Evolutionary conservation across 164 flowering plant genomes (phyloP).

Genomic region (Stephania japonica): DNA sequence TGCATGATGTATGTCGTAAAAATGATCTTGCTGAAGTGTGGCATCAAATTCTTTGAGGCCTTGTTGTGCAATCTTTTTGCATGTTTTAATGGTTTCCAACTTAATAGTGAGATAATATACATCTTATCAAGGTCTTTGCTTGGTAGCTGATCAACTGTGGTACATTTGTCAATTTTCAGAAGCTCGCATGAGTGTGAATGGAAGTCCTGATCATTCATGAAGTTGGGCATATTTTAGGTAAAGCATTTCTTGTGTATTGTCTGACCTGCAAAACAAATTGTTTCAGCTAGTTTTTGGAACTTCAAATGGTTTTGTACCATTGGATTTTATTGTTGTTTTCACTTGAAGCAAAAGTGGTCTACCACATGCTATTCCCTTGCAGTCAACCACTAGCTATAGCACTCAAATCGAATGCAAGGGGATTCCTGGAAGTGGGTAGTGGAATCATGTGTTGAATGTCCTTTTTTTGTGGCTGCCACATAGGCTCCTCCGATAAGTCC

Average conservation of each 20-base stretch:
- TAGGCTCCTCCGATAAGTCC: no score
- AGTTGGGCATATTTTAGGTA: not conserved
- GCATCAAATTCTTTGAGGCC: not conserved
- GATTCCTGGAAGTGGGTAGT: not conserved
- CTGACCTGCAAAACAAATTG: not conserved
- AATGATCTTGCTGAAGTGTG: not conserved
- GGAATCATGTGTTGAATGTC: not conserved
- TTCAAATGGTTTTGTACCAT: not conserved
- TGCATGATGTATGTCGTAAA: no score
- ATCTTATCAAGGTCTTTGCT: not conserved
- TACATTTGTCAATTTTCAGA: not conserved
- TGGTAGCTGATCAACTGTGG: not conserved
- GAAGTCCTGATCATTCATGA: not conserved
- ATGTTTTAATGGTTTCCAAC: not conserved
- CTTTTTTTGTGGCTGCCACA: no score
- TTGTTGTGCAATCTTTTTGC: not conserved
- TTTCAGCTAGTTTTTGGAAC: not conserved
- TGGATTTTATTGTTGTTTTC: not conserved
- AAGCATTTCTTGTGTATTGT: not conserved
- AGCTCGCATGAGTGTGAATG: not conserved
- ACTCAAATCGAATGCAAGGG: not conserved
- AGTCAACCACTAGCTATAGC: not conserved
- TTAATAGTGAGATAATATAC: not conserved
- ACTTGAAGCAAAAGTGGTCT: not conserved
- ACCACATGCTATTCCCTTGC: not conserved